A percentile compares a stretch with the other conserved stretches of the same genome.
These are phyloP conservation scores for Cryptococcus deneoformans DNA, from an alignment of 1,284 basidiomycete species.

Conservation along the genomic window DNA sequence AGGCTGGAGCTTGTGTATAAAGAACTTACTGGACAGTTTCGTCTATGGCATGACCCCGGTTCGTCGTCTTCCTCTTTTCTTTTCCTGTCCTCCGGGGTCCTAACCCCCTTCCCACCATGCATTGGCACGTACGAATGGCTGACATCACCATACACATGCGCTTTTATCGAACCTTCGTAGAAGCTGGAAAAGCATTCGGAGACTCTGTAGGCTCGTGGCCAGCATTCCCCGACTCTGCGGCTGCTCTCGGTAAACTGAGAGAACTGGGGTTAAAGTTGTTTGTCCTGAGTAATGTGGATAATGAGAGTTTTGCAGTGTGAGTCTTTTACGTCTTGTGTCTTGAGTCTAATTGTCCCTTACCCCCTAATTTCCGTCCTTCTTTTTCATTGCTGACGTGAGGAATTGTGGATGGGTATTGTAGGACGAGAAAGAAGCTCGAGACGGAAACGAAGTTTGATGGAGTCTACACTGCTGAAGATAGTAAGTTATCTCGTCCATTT, in stretches of 20 bases:
- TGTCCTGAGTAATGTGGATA: conserved; percentile 34
- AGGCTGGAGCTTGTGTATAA: conserved; percentile 11
- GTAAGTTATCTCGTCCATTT: conserved; percentile 13
- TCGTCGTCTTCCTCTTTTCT: background rate
- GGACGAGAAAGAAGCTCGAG: conserved; percentile 31
- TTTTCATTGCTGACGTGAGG: background rate
- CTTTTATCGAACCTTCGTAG: conserved; percentile 2
- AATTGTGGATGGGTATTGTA: background rate
- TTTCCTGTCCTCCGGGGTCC: too few relatives aligned
- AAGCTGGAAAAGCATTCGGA: conserved; percentile 26
- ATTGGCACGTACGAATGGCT: background rate
- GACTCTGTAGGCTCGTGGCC: conserved; percentile 30
- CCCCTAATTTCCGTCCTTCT: too few relatives aligned
- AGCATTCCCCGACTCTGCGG: conserved; percentile 32
- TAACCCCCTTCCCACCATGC: background rate
- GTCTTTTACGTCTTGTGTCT: background rate
- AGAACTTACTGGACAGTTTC: conserved; percentile 3
- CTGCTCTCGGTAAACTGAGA: conserved; percentile 24
- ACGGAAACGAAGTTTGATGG: conserved; percentile 27
- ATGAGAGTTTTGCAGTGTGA: conserved; percentile 19
- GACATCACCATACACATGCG: background rate
- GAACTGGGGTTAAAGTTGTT: conserved; percentile 27
- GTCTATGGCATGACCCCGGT: conserved; percentile 11
- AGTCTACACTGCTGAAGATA: conserved; percentile 33
- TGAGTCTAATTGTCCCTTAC: too few relatives aligned